Base-by-base conservation (phyloP, 1,284 basidiomycete genomes). In the Cutaneotrichosporon cavernicola region DNA sequence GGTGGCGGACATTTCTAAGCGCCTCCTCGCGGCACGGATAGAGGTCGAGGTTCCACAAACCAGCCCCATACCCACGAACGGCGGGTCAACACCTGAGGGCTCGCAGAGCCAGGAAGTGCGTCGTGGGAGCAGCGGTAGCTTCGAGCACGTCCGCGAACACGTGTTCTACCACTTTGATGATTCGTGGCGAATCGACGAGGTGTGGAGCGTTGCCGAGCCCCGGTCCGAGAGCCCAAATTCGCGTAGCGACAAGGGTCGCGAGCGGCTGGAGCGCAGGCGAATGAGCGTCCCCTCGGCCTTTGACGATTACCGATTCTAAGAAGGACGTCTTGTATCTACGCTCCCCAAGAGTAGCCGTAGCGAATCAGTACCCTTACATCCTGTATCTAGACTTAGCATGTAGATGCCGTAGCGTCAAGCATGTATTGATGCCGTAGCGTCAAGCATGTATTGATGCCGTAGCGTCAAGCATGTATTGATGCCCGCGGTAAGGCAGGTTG, bases 101-200 rank as follows among this genome's bases (percentile, higher is more conserved):
- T 18, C 43, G 43, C 5, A 46, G 18, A 18, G 18, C 18, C 7
- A 46, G 31, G 30, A 11, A 30, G 22, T 18, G 13, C 31, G 40
- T 22, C 21, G 60, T 21, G 43, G 32, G 6, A 43, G 36, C 13
- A 22, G 38, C 6, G 14, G 36, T 13, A 38, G 34, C n/a, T 22
- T 43, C 18, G 46, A 58, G 55, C 16, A 43, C 21, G 30, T 59
- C 47, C 18, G 32, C 43, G 62, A 63, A 32, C 65, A 66, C 30
- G 59, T 63, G 10, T 66, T 66, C 36, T 66, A 66, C 52, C 65
- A 63, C 59, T 66, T 66, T 26, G 51, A 63, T 59, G 59, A 63
- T 2, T 2, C 30, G 31, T 66, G 65, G 65, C 55, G 50, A 40
- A 63, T 66, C 30, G 62, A 66, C 65, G 50, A 63, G 59, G 52